phyloP scores from a whole-genome alignment of 768 basidiomycete species.

The Tylopilus sp. region DNA sequence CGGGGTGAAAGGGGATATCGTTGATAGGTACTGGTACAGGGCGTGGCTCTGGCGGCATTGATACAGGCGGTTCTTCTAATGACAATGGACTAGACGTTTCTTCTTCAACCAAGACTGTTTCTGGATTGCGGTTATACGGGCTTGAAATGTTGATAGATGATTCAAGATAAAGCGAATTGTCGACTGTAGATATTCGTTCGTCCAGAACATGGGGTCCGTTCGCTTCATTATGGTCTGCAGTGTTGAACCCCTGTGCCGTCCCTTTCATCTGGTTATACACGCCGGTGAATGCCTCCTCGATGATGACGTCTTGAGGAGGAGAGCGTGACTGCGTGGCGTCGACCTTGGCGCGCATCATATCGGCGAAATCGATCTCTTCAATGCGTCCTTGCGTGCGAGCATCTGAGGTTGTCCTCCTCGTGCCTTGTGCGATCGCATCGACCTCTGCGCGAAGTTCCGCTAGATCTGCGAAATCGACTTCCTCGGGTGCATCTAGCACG shows the following conservation, averaged over 20 bases:
- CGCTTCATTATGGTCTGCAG: constrained; percentile 3
- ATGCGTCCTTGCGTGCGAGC: constrained; percentile 44
- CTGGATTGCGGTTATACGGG: not conserved
- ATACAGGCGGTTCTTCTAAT: not conserved
- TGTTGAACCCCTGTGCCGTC: not conserved
- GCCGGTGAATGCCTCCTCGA: constrained; percentile 38
- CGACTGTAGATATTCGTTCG: not conserved
- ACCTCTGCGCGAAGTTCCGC: constrained; percentile 43
- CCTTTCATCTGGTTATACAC: constrained; percentile 28
- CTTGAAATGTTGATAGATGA: constrained; percentile 11
- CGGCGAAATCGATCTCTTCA: constrained; percentile 49
- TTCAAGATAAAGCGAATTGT: constrained; percentile 6
- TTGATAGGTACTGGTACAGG: not conserved
- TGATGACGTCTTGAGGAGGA: constrained; percentile 13
- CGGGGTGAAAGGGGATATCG: not conserved
- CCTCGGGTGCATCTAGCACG: constrained; percentile 41
- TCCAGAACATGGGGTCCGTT: not conserved
- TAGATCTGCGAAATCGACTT: constrained; percentile 66
- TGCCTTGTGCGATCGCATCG: constrained; percentile 25
- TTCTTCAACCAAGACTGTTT: not conserved
- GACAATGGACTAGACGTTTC: not conserved
- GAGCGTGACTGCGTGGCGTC: not conserved
- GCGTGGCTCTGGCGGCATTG: not conserved
- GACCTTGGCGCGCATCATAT: constrained; percentile 21
- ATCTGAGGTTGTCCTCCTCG: not conserved